Evolutionary conservation across 2,329 filamentous ascomycete species (phyloP).

Genomic region (Apiospora pterosperma): DNA sequence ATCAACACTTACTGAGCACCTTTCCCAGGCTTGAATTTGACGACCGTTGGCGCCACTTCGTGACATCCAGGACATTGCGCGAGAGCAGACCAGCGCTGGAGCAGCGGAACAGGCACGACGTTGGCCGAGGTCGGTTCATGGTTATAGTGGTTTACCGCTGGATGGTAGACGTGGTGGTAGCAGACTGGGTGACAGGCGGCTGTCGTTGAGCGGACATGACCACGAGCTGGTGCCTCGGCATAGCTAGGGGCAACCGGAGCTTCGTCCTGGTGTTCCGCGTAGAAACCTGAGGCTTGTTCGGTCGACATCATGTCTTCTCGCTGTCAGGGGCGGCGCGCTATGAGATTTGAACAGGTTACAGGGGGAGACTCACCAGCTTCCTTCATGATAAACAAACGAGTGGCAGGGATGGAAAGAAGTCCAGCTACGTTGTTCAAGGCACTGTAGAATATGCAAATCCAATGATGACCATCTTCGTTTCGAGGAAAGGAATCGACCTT

Average conservation of each 20-base stretch:
- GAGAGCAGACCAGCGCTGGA: not conserved
- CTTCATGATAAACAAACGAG: not conserved
- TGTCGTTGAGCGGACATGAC: not conserved
- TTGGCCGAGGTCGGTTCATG: not conserved
- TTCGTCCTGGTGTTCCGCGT: not conserved
- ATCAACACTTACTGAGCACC: not conserved
- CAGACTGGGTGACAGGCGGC: not conserved
- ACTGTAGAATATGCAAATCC: not conserved
- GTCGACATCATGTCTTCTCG: not conserved
- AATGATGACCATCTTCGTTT: not conserved
- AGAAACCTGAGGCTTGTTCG: not conserved
- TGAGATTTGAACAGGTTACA: too few species aligned
- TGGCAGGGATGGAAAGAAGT: not conserved
- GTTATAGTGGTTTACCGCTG: not conserved
- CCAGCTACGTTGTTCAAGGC: not conserved
- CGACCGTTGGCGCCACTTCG: not conserved
- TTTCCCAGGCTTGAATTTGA: not conserved
- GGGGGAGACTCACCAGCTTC: not conserved
- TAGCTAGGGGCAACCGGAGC: too few species aligned
- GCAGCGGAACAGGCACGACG: not conserved
- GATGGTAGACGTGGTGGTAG: not conserved
- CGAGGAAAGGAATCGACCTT: not conserved
- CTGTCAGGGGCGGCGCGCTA: not conserved
- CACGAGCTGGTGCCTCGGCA: not conserved
- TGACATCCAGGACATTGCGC: not conserved